Conservation (phyloP, 1,284 basidiomycete genomes). For the Ustilago shanxiensis region DNA sequence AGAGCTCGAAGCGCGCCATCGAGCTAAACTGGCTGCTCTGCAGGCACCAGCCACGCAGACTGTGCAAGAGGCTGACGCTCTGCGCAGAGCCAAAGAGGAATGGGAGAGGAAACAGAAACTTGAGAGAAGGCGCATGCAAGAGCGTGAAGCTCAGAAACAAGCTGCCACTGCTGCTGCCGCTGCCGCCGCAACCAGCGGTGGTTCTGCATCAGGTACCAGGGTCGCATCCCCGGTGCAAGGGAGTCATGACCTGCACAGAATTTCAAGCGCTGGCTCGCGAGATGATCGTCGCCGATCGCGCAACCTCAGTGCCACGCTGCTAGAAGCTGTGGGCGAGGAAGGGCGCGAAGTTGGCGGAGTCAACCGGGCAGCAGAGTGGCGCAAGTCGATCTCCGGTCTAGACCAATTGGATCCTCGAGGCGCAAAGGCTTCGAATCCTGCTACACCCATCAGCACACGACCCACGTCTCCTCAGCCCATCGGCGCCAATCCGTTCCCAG, state of each 20-base stretch:
- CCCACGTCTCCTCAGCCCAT: constrained; percentile 33
- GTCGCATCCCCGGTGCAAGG: constrained; percentile 25
- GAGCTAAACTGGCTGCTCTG: constrained; percentile 50
- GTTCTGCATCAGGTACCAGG: constrained; percentile 21
- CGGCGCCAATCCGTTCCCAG: constrained; percentile 29
- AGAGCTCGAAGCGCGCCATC: constrained; percentile 52
- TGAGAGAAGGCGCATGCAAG: constrained; percentile 47
- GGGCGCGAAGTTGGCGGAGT: constrained; percentile 10
- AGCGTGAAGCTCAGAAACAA: constrained; percentile 37
- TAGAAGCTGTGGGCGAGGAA: constrained; percentile 46
- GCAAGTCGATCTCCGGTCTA: constrained; percentile 39
- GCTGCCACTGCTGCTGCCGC: constrained; percentile 37
- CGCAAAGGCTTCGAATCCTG: constrained; percentile 18
- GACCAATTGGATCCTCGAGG: constrained; percentile 36
- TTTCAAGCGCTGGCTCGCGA: constrained; percentile 7
- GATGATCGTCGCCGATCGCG: constrained; percentile 45
- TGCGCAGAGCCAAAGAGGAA: constrained; percentile 48
- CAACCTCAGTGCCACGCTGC: constrained; percentile 37
- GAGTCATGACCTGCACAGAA: constrained; percentile 13
- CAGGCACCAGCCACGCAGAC: constrained; percentile 48
- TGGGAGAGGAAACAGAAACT: constrained; percentile 47
- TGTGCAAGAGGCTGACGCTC: constrained; percentile 45
- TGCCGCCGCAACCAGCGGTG: constrained; percentile 20
- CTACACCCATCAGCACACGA: constrained; percentile 28
- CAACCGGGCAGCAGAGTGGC: constrained; percentile 44